Evolutionary conservation across 208 protist species (phyloP), one percentile per base, ranked within the genome.

Genomic region (Jaenimonas drosophilae): DNA sequence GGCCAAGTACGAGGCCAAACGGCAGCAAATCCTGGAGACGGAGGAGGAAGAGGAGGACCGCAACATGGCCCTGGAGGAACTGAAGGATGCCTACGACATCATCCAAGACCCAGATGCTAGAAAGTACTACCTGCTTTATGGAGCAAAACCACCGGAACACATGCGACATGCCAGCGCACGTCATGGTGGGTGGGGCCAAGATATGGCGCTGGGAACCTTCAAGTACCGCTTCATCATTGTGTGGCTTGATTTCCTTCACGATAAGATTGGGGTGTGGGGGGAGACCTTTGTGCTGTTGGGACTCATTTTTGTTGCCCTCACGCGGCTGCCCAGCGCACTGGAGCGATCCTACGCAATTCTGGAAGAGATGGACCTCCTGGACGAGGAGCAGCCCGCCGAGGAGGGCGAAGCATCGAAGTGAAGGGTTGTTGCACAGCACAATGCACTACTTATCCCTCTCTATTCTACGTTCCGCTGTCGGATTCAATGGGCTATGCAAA

Each of bases 111-210:
- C 79, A 27, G 84, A 94, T 21, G 79, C 79, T 2, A 55, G 76
- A 32, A 85, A 81, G 59, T 94, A 90, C 64, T 94, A 94, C 64
- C 64, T 91, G 31, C 63, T 94, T 14, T 94, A 94, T 52, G 87
- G 83, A 14, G 58, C 62, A 14, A 91, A 88, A 51, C 81, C 87
- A 12, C 87, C 87, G 16, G 79, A 85, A 59, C 41, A 73, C 36
- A 91, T 94, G 87, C 76, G 79, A 27, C 61, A 88, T 50, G 54
- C 76, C 9, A 80, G 76, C 40, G 62, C 79, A 16, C 64, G 70
- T 25, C 71, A 86, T 43, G 87, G 87, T 34, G 87, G 87, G 12
- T 89, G 78, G 82, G 87, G 87, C 25, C 82, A 90, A 62, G 79
- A 91, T 32, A 50, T 90, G 23, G 61, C 69, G 6, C 60, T 88